These are phyloP conservation scores for Hygrophorus russula DNA, from an alignment of 768 basidiomycete genomes.

Conservation along the genomic window DNA sequence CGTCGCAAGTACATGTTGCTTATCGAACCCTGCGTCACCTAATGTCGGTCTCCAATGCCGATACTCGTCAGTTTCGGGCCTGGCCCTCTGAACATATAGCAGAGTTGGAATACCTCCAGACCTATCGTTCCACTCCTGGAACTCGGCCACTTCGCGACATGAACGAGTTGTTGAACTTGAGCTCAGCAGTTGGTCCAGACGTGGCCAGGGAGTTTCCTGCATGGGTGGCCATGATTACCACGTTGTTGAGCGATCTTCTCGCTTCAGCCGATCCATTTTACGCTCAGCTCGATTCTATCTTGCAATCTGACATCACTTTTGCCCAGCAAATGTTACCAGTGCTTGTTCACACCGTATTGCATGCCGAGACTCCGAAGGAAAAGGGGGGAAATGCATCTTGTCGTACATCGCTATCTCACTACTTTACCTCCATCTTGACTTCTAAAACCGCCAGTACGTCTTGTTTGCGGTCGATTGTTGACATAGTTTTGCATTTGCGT, in stretches of 20 bases:
- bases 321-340: conserved; percentile 63
- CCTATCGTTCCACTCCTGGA: conserved; percentile 27
- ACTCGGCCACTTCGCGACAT: conserved; percentile 24
- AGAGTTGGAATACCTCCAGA: conserved; percentile 38
- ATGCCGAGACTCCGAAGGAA: conserved; percentile 11
- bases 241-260: conserved; percentile 48
- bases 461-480: conserved; percentile 54
- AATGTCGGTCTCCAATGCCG: conserved; percentile 29
- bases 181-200: conserved; percentile 22
- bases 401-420: conserved; percentile 32
- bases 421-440: conserved; percentile 46
- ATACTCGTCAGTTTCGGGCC: conserved; percentile 14
- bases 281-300: conserved; percentile 49
- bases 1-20: conserved; percentile 40
- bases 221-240: conserved; percentile 56
- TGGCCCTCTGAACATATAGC: conserved; percentile 30
- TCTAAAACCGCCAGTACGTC: conserved; percentile 23
- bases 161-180: conserved; percentile 18
- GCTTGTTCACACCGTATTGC: conserved; percentile 60
- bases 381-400: conserved; percentile 15
- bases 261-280: conserved; percentile 49
- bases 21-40: conserved; percentile 57
- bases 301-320: conserved; percentile 43
- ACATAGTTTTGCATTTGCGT: conserved; percentile 72
- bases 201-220: conserved; percentile 36